Base-by-base conservation (phyloP, 441 rosid genomes). In the Adansonia grandidieri region DNA sequence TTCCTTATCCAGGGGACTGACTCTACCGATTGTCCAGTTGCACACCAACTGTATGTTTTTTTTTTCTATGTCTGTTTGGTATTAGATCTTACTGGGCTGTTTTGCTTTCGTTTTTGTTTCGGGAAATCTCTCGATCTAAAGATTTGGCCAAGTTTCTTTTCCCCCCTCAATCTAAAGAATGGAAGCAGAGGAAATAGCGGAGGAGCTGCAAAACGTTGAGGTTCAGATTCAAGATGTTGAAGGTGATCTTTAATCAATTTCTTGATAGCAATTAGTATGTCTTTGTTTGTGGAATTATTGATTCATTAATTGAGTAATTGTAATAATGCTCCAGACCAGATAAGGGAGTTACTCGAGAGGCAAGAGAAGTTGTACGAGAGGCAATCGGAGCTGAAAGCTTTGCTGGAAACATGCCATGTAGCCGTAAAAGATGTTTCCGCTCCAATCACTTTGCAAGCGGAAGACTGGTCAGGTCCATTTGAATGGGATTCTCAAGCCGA, bases 401-500 rank as follows among this genome's bases (percentile, higher is more conserved):
- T 94, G 48, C 77, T 93, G 78, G 93, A 93, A 80, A 87, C 92
- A 22, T 79, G 86, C 53, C 77, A 80, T 72, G 88, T 82, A 8
- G 77, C 85, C 17, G 79, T 54, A 57, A 81, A 67, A 32, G 82
- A 81, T 71, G 84, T 60, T 32, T 22, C 57, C 47, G 85, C 72
- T 71, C 73, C 87, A 0, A 77, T 69, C 61, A 60, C 84, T 1
- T 28, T 3, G 44, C 75, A 32, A 53, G 61, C 37, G 13, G 95
- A 91, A 72, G 86, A 88, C 75, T 96, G 98, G 97, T 88, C 91
- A 0, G 92, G 91, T 45, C 19, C 89, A 14, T 94, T 93, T 75
- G 92, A 89, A 62, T 96, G 99, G 99, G 99, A 96, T 78, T 89
- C 93, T 81, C 89, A 81, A 63, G 97, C 95, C 63, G 95, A 93